These are phyloP conservation scores for Hyaloscypha hepaticicola DNA, from an alignment of 495 filamentous ascomycete genomes.

Conservation along the genomic window DNA sequence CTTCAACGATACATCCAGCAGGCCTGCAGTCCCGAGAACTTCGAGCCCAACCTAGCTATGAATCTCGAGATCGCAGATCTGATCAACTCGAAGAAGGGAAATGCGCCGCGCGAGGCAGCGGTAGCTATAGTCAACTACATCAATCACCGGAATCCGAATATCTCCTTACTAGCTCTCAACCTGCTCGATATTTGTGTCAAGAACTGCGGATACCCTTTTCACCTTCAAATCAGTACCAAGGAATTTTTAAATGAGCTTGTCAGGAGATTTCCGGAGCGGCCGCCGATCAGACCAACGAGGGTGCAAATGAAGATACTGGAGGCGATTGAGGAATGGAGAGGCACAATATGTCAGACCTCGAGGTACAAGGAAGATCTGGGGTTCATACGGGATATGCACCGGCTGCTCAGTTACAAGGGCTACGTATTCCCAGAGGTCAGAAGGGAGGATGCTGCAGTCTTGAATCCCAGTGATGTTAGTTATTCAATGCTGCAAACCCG, in stretches of 20 bases:
- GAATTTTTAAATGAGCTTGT: constrained; percentile 99
- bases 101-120: constrained; percentile 93
- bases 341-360: constrained; percentile 96
- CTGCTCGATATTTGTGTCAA: constrained; percentile 98
- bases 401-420: constrained; percentile 91
- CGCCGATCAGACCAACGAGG: constrained; percentile 77
- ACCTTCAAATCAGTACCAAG: constrained; percentile 97
- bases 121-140: constrained; percentile 91
- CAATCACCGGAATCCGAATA: constrained; percentile 95
- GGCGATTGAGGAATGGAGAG: constrained; percentile 97
- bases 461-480: constrained; percentile 96
- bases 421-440: constrained; percentile 92
- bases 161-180: constrained; percentile 84
- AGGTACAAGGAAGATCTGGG: constrained; percentile 96
- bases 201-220: constrained; percentile 99
- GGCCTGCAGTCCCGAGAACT: constrained; percentile 94
- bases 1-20: constrained; percentile 93
- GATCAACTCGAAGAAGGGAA: constrained; percentile 97
- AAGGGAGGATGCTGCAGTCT: constrained; percentile 90
- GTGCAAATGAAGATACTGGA: constrained; percentile 93
- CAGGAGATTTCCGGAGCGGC: constrained; percentile 90
- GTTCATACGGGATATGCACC: constrained; percentile 97
- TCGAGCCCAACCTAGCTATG: constrained; percentile 93
- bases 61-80: constrained; percentile 96
- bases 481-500: background rate